These are phyloP conservation scores for Thymus quinquecostatus DNA, from an alignment of 257 asterid species.

Conservation along the genomic window DNA sequence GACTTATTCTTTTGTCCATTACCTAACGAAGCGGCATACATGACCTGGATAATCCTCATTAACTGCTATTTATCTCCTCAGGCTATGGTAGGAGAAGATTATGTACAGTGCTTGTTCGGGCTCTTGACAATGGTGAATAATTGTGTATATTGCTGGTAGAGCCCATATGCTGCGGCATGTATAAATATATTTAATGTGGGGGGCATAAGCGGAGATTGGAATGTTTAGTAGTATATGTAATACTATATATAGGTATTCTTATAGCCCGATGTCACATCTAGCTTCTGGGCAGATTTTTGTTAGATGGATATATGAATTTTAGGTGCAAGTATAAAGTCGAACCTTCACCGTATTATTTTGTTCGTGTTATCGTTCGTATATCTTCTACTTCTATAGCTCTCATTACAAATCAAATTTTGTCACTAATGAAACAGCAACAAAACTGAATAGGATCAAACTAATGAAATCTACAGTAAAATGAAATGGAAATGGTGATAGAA, in stretches of 20 bases:
- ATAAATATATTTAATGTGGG: background rate
- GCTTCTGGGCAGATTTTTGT: background rate
- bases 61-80: background rate
- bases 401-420: too few species aligned
- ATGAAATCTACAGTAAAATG: background rate
- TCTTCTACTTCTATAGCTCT: too few species aligned
- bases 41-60: background rate
- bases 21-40: background rate
- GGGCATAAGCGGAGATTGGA: background rate
- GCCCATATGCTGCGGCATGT: slow-evolving; percentile 17
- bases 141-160: slow-evolving; percentile 25
- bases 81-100: slow-evolving; percentile 29
- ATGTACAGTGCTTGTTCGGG: slow-evolving; percentile 27
- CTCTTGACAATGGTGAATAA: slow-evolving; percentile 18
- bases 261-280: background rate
- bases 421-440: background rate
- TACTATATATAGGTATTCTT: background rate
- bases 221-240: background rate
- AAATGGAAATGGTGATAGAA: background rate
- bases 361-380: too few species aligned
- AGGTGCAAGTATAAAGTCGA: too few species aligned
- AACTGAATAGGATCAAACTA: background rate
- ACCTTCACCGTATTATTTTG: too few species aligned
- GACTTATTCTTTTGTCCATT: background rate
- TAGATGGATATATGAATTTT: background rate